Evolutionary conservation across 139 green algal species (phyloP), one percentile per base, ranked within the genome.

Genomic region (Yamagishiella unicocca): DNA sequence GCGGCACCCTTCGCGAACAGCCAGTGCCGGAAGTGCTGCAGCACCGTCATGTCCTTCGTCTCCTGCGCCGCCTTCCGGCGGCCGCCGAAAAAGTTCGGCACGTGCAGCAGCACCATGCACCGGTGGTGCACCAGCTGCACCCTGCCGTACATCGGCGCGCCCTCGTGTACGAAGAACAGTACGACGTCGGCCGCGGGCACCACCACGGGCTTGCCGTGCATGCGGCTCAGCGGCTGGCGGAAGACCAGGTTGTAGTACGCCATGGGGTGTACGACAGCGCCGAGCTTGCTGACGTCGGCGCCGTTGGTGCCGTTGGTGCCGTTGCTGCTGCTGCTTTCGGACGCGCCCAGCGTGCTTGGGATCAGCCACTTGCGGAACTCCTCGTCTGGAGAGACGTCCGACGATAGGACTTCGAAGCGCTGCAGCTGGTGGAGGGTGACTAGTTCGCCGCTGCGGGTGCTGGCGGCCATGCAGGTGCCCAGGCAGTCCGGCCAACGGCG

Each of bases 111-210:
- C 4, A 53, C 37, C 5, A 71, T 21, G 35, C 76, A 83, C 3
- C 37, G 14, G 27, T 37, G 35, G 76, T 83, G 43, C 54, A 71
- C 35, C 9, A 71, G 54, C 33, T 42, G 53, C 54, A 22, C 3
- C 2, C 0, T 21, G 53, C 76, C 76, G 61, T 72, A 27, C 35
- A 83, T 35, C 22, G 22, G 5, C 0, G 35, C 35, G 27, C 76
- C 76, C 54, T 83, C 76, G 29, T 83, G 76, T 35, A 83, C 76
- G 33, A 55, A 83, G 27, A 83, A 83, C 4, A 46, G 35, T 35
- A 83, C 76, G 35, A 83, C 37, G 14, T 62, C 8, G 0, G 76
- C 76, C 21, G 76, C 53, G 9, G 76, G 76, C 4, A 83, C 4
- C 54, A 35, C 31, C 9, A 42, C 21, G 31, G 38, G 35, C 54